Evolutionary conservation across 805 yeast species (phyloP), one percentile per base, ranked within the genome.

Genomic region (Candida manassasensis): DNA sequence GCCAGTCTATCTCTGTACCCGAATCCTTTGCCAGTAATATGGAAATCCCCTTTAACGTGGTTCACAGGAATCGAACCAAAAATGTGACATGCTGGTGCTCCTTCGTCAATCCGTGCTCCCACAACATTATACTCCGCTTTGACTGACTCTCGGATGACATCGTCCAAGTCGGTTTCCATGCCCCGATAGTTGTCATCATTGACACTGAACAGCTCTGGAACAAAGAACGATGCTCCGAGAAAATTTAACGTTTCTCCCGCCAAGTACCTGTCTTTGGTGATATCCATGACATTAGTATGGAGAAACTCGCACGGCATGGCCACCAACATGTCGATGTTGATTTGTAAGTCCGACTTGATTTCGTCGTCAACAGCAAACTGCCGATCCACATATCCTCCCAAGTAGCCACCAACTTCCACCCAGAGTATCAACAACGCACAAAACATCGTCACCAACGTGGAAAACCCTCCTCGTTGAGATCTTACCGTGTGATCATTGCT

Each of bases 11-110:
- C 79, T 24, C 47, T 34, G 42, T 79, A 80, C 1, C 85, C 89
- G 43, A 63, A 63, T 0, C 94, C 94, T 47, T 75, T 79, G 2
- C 84, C 87, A 2, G 89, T 83, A 31, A 93, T 81, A 49, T 82
- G 89, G 50, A 93, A 75, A 42, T 82, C 87, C 6, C 98, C 98
- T 35, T 70, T 62, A 3, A 93, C 95, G 46, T 84, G 80, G 49
- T 84, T 88, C 2, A 90, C 89, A 0, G 94, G 89, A 33, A 89
- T 70, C 1, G 77, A 65, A 3, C 97, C 97, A 49, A 73, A 84
- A 2, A 89, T 75, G 45, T 86, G 86, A 58, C 97, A 89, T n/a
- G 88, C 89, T 3, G 84, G 86, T 1, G 79, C 73, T 2, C 75
- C 81, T 32, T 73, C 71, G 44, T 71, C 63, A 9, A 49, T 43